Base-by-base conservation (phyloP, 306 rosid species). In the Cicer pinnatifidum region DNA sequence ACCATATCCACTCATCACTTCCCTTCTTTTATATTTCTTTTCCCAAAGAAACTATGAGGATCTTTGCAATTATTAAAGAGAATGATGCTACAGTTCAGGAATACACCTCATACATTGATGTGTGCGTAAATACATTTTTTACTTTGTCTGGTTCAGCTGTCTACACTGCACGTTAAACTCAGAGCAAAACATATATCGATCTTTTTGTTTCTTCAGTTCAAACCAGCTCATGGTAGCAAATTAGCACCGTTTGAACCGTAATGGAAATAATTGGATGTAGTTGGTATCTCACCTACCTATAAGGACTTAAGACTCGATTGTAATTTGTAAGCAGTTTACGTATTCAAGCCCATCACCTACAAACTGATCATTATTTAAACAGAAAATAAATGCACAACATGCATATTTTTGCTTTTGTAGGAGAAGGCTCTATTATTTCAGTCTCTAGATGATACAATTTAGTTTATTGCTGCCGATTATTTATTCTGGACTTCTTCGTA, bases 301-400 rank as follows among this genome's bases (percentile, higher is more conserved):
- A 56, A 53, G 3, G 44, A 12, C 19, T 54, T 40, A 3, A 17
- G 37, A 66, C 54, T 43, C 19, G 12, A 38, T 8, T 19, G 72
- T 66, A 8, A 28, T 23, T 8, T 19, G 72, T 66, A 5, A 28
- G 46, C 40, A 33, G 6, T 61, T 61, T 40, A 16, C 73, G 12
- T 66, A 9, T 15, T 57, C 15, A 6, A 41, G 62, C 56, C 47
- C 37, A 19, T 59, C 19, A 48, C 20, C 40, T 37, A 10, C 41
- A 59, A 7, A 16, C 19, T 47, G 76, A 60, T 59, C 43, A 48
- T 28, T 73, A 60, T 50, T 73, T 40, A 67, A 73, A 50, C 6
- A 23, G 50, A 53, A 72, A 74, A 75, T 46, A 12, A 65, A 43
- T 9, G 72, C 40, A 9, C 52, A 39, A 7, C 51, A 33, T 61